These are phyloP conservation scores for Dendrocalamus sinicus DNA, from an alignment of 176 grass and related monocot genomes.

Conservation along the genomic window DNA sequence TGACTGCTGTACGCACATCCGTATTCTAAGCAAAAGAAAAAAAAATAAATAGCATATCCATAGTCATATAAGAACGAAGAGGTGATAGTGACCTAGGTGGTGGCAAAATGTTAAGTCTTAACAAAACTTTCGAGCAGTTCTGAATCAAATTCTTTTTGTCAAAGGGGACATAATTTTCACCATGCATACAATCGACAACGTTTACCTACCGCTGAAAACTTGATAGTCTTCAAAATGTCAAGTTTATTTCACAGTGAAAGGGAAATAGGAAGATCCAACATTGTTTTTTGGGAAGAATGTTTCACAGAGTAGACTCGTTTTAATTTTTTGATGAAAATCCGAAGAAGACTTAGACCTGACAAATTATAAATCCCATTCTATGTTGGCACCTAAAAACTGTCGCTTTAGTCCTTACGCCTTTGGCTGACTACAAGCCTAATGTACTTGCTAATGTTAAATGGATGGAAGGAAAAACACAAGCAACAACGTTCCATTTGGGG, in stretches of 20 bases:
- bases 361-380: slow-evolving; percentile 15
- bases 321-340: not conserved
- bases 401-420: not conserved
- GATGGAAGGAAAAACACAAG: slow-evolving; percentile 3
- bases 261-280: not conserved
- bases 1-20: not conserved
- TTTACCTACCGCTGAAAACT: not conserved
- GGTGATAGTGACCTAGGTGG: not conserved
- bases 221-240: not conserved
- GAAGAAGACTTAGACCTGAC: not conserved
- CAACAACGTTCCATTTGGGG: not conserved
- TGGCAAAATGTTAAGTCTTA: not conserved
- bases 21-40: not conserved
- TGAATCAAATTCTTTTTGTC: not conserved
- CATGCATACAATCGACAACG: not conserved
- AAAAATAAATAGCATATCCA: not conserved
- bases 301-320: not conserved
- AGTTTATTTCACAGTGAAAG: not conserved
- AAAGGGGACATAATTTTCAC: not conserved
- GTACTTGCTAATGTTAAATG: slow-evolving; percentile 28
- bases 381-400: not conserved
- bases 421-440: not conserved
- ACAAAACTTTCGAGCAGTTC: not conserved
- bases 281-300: not conserved
- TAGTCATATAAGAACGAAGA: not conserved